Percentiles rank a stretch among this genome's conserved stretches.
phyloP scores from a whole-genome alignment of 2,329 filamentous ascomycete species.

The Xylaria multiplex region DNA sequence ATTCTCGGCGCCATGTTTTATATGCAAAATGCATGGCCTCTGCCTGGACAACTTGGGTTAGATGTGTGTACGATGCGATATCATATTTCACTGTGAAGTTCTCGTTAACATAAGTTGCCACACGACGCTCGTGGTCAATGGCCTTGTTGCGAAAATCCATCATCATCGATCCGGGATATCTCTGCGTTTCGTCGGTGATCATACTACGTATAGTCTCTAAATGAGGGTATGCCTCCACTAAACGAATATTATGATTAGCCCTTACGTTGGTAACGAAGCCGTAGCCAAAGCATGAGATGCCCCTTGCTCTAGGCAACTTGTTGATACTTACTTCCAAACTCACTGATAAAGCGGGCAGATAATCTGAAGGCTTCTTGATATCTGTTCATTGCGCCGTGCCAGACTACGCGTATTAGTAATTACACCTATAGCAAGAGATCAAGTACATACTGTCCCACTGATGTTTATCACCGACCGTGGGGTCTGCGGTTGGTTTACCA shows the following conservation, averaged over 20 bases:
- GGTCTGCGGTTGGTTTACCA: constrained; percentile 71
- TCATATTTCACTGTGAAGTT: constrained; percentile 69
- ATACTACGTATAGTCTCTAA: constrained; percentile 75
- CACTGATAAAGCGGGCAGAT: constrained; percentile 79
- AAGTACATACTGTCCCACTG: constrained; percentile 73
- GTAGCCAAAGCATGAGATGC: neutral
- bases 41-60: constrained; percentile 64
- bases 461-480: constrained; percentile 80
- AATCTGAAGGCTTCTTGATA: constrained; percentile 80
- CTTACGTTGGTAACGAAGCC: neutral
- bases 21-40: constrained; percentile 64
- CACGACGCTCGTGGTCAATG: constrained; percentile 76
- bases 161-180: constrained; percentile 73
- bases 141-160: constrained; percentile 88
- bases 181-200: constrained; percentile 63
- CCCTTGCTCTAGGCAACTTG: neutral
- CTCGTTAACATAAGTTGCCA: constrained; percentile 79
- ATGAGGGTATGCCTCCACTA: constrained; percentile 79
- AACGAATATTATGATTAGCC: constrained; percentile 13
- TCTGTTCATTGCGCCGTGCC: constrained; percentile 80
- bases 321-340: constrained; percentile 69
- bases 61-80: constrained; percentile 62
- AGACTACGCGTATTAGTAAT: constrained; percentile 57
- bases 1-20: constrained; percentile 69
- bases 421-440: neutral